These are phyloP conservation scores for Paspalum vaginatum DNA, from an alignment of 176 grass and related monocot species.

Conservation along the genomic window DNA sequence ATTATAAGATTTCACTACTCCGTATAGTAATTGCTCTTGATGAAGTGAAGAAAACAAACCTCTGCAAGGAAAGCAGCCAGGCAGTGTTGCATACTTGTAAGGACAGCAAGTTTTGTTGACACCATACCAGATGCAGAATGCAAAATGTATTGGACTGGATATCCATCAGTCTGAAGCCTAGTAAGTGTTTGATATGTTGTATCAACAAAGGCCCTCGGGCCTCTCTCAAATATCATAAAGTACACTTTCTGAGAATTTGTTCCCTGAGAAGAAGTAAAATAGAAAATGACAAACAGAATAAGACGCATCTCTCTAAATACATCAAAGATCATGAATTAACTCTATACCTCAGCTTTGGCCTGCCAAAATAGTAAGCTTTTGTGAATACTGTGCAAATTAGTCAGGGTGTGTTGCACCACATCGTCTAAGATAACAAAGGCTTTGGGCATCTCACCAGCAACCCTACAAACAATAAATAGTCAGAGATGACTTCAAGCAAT, in stretches of 20 bases:
- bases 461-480: constrained; percentile 48
- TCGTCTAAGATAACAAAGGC: constrained; percentile 73
- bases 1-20: not conserved
- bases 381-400: constrained; percentile 72
- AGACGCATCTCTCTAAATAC: not conserved
- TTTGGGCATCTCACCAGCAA: constrained; percentile 55
- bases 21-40: not conserved
- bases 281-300: constrained; percentile 30
- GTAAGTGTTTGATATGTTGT: constrained; percentile 57
- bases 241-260: constrained; percentile 75
- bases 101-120: constrained; percentile 61
- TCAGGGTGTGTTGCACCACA: constrained; percentile 61
- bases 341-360: constrained; percentile 67
- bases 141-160: constrained; percentile 60
- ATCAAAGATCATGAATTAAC: constrained; percentile 2
- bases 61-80: constrained; percentile 82
- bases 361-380: constrained; percentile 95
- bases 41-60: constrained; percentile 54
- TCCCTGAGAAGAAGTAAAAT: constrained; percentile 51
- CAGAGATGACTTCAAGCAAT: not conserved
- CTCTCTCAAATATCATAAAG: constrained; percentile 95
- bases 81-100: constrained; percentile 66
- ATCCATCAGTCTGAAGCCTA: constrained; percentile 45
- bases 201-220: constrained; percentile 75
- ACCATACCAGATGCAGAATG: constrained; percentile 78